Evolutionary conservation across 228 moss, liverwort and hornwort species (phyloP), one percentile per base, ranked within the genome.

Genomic region (Sphagnum magellanicum): DNA sequence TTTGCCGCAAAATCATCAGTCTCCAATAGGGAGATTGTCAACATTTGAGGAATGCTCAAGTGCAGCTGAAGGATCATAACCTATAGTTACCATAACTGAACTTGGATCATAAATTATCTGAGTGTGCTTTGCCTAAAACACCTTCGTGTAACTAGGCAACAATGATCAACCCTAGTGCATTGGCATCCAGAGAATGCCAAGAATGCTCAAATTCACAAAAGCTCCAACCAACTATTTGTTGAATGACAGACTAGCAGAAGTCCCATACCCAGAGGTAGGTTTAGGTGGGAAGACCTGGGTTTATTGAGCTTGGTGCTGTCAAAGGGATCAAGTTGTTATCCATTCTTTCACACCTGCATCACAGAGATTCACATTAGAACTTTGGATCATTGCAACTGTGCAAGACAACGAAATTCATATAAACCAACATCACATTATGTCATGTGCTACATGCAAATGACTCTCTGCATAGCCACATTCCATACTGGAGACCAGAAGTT

Each of bases 401-500:
- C 9, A 10, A 48, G 9, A 63, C 47, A 48, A 48, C 1, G 16
- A 16, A 63, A 8, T 32, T n/a, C 16, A 63, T 48, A 63, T 16
- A 16, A 16, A n/a, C 8, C 8, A 16, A 16, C 8, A 8, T 8
- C 16, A 16, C 32, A 32, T 32, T 3, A 32, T 3, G 32, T 32
- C 32, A 32, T 32, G 32, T 32, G 32, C 32, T 32, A 32, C 32
- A 32, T 32, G 32, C 32, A 32, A 32, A 32, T 32, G 32, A 32
- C 32, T 32, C 32, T 32, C 32, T 32, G 32, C 32, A 32, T 32
- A 32, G 32, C 32, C 32, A 32, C 32, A 32, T 32, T 32, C 3
- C 32, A 64, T 87, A 91, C 94, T 88, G 94, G 91, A 76, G 94
- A 94, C 91, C 91, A 94, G 49, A 91, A 91, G 73, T 94, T 91